Evolutionary conservation across 805 yeast genomes (phyloP).

Genomic region (Wickerhamiella hasegawae): DNA sequence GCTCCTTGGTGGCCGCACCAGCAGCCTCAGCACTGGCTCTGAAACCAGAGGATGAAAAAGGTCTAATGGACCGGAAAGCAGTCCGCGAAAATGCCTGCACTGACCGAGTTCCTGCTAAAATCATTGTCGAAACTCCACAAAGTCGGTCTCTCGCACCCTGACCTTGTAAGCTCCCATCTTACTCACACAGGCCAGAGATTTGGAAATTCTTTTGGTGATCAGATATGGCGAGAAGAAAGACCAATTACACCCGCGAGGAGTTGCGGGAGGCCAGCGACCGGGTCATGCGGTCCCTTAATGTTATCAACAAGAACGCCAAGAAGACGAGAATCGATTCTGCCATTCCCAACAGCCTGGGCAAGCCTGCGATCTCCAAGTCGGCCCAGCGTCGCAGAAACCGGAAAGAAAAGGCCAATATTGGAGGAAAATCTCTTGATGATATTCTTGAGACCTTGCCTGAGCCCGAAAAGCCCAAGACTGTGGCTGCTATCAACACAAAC

Average conservation of each 20-base stretch:
- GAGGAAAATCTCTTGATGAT: conserved; percentile 13
- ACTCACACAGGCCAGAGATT: no score
- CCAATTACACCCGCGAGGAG: conserved; percentile 14
- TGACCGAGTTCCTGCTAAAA: no score
- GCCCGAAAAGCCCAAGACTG: no score
- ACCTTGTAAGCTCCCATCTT: no score
- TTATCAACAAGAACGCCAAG: conserved; percentile 7
- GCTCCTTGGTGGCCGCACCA: neutral
- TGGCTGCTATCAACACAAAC: no score
- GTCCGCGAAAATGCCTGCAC: no score
- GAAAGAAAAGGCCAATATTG: conserved; percentile 13
- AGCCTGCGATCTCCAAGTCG: conserved; percentile 11
- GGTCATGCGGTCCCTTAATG: conserved; percentile 16
- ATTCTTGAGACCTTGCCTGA: conserved; percentile 10
- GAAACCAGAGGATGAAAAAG: no score
- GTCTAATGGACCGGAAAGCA: no score
- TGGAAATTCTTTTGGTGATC: no score
- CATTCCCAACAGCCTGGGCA: conserved; percentile 13
- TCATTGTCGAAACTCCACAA: no score
- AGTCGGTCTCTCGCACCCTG: no score
- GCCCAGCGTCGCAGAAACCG: conserved; percentile 12
- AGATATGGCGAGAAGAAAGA: conserved; percentile 3
- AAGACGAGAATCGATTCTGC: neutral
- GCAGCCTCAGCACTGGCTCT: neutral
- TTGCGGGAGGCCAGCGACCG: conserved; percentile 13